phyloP scores from a whole-genome alignment of 148 eudicot species.

The Oxyria digyna region DNA sequence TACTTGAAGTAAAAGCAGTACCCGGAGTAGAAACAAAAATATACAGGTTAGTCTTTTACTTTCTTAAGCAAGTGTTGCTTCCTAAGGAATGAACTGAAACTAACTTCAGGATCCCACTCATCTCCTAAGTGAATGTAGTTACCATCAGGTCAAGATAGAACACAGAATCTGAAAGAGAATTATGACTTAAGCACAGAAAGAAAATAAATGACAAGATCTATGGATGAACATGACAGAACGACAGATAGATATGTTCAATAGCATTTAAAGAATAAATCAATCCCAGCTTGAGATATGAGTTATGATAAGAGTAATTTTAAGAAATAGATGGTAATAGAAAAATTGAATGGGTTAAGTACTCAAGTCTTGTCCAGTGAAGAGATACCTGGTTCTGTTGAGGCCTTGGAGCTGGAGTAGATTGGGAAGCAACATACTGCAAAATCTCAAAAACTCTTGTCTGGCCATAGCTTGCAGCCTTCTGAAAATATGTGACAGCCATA shows the following conservation, averaged over 20 bases:
- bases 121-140: not conserved
- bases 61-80: not conserved
- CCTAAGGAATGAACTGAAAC: not conserved
- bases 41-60: not conserved
- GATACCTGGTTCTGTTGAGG: constrained; percentile 64
- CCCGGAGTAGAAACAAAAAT: too few relatives aligned
- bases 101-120: not conserved
- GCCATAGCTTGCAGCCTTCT: constrained; percentile 53
- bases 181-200: not conserved
- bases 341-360: not conserved
- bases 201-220: not conserved
- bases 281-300: not conserved
- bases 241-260: not conserved
- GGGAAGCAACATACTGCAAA: constrained; percentile 77
- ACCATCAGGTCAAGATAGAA: not conserved
- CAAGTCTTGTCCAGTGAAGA: not conserved
- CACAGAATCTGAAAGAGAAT: not conserved
- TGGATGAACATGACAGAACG: not conserved
- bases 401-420: constrained; percentile 42
- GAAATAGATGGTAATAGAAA: not conserved
- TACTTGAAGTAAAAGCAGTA: not conserved
- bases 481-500: constrained; percentile 57
- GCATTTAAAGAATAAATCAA: not conserved
- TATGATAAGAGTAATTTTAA: not conserved
- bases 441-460: constrained; percentile 82